Percentiles rank a stretch among this genome's conserved stretches.
These are phyloP conservation scores for Paraconiothyrium brasiliense DNA, from an alignment of 2,329 filamentous ascomycete species.

Conservation along the genomic window DNA sequence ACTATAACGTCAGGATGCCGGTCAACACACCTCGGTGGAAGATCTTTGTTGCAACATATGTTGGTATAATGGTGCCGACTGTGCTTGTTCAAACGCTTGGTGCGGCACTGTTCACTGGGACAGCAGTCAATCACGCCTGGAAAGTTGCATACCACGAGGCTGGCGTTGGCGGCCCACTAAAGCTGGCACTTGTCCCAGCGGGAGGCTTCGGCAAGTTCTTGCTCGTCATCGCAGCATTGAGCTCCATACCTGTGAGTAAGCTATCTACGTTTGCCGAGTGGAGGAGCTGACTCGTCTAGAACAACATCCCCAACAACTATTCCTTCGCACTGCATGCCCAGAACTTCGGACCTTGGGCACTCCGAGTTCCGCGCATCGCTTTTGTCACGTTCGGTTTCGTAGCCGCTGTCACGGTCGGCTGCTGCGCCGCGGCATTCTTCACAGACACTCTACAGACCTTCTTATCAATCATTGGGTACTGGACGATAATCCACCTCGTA, in stretches of 20 bases:
- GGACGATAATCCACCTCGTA: slow-evolving; percentile 42
- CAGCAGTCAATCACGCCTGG: slow-evolving; percentile 36
- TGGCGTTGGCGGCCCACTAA: slow-evolving; percentile 43
- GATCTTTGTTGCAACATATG: slow-evolving; percentile 45
- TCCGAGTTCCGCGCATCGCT: slow-evolving; percentile 43
- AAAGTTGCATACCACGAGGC: slow-evolving; percentile 36
- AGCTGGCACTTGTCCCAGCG: slow-evolving; percentile 43
- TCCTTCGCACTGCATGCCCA: slow-evolving; percentile 49
- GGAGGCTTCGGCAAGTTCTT: slow-evolving; percentile 50
- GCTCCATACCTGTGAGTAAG: slow-evolving; percentile 42
- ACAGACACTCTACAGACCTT: slow-evolving; percentile 36
- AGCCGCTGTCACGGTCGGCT: slow-evolving; percentile 44
- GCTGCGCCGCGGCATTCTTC: slow-evolving; percentile 46
- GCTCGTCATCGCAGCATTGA: slow-evolving; percentile 45
- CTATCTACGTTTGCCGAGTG: neutral
- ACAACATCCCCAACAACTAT: slow-evolving; percentile 52
- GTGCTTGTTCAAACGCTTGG: slow-evolving; percentile 46
- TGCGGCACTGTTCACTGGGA: slow-evolving; percentile 45
- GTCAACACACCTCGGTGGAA: slow-evolving; percentile 44
- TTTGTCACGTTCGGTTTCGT: slow-evolving; percentile 48
- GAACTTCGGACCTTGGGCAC: slow-evolving; percentile 47
- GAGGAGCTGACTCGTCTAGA: slow-evolving; percentile 28
- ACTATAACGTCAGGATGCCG: slow-evolving; percentile 53
- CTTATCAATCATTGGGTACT: slow-evolving; percentile 40
- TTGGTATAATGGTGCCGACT: slow-evolving; percentile 45